Percentiles rank a stretch among this genome's conserved stretches.
Evolutionary conservation across 176 grass and related monocot genomes (phyloP).

Genomic region (Thalia dealbata): DNA sequence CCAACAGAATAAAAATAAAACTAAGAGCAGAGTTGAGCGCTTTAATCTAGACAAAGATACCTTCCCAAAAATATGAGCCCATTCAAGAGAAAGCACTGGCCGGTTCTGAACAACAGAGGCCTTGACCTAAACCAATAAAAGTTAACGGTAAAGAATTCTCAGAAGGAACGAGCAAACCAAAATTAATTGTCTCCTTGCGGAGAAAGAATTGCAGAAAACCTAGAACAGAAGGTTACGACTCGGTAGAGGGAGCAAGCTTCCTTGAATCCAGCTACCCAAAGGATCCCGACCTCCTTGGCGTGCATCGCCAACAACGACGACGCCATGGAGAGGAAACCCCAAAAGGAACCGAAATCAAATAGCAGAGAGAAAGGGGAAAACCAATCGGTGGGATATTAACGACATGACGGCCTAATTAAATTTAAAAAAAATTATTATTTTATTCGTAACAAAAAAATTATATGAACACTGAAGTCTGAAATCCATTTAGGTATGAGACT

Average conservation of each 20-base stretch:
- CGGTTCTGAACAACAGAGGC: constrained; percentile 51
- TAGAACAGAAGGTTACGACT: constrained; percentile 56
- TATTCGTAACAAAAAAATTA: too few relatives aligned
- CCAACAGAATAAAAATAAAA: constrained; percentile 17
- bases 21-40: not conserved
- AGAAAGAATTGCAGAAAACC: constrained; percentile 25
- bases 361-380: not conserved
- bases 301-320: constrained; percentile 55
- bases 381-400: not conserved
- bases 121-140: constrained; percentile 39
- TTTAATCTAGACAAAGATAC: constrained; percentile 22
- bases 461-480: too few relatives aligned
- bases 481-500: too few relatives aligned
- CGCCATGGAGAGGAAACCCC: not conserved
- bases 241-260: constrained; percentile 71
- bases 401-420: too few relatives aligned
- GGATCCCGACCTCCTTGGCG: constrained; percentile 41
- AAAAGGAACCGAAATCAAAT: not conserved
- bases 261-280: constrained; percentile 78
- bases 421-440: too few relatives aligned
- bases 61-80: constrained; percentile 88
- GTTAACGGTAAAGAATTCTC: not conserved
- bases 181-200: not conserved
- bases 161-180: not conserved
- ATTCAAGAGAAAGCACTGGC: constrained; percentile 90